Conservation (phyloP, 2,329 filamentous ascomycete genomes). For the Xylariaceae sp. region DNA sequence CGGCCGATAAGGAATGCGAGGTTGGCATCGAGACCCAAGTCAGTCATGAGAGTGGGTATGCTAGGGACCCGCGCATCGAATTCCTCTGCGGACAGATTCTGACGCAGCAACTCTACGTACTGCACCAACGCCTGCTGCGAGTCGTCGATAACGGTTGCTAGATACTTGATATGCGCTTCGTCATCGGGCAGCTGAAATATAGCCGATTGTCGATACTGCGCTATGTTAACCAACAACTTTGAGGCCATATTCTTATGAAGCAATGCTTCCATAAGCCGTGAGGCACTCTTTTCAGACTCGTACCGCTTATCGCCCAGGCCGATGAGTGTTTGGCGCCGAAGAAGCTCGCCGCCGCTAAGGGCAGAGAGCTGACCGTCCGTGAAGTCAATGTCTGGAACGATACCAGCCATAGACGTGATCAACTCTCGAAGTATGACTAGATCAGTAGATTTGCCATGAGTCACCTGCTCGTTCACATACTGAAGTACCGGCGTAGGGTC, state of each 20-base stretch:
- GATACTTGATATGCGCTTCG: constrained; percentile 78
- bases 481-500: constrained; percentile 79
- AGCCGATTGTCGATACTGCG: constrained; percentile 84
- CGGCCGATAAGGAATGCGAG: constrained; percentile 83
- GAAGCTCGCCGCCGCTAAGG: constrained; percentile 77
- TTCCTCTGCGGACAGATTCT: constrained; percentile 66
- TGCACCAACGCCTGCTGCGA: constrained; percentile 80
- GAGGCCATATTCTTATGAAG: constrained; percentile 73
- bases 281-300: constrained; percentile 67
- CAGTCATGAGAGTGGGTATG: constrained; percentile 65
- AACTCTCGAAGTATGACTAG: constrained; percentile 88
- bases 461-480: constrained; percentile 82
- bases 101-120: constrained; percentile 83
- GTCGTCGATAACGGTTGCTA: constrained; percentile 85
- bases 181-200: constrained; percentile 67
- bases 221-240: constrained; percentile 80
- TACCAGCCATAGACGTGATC: constrained; percentile 87
- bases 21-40: constrained; percentile 73
- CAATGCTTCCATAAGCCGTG: constrained; percentile 73
- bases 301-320: constrained; percentile 78
- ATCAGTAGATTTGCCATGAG: constrained; percentile 78
- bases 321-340: constrained; percentile 75
- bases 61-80: constrained; percentile 77
- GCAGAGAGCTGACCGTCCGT: constrained; percentile 82
- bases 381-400: constrained; percentile 79